phyloP scores from a whole-genome alignment of 2,329 filamentous ascomycete genomes.

The Colletotrichum sp. region DNA sequence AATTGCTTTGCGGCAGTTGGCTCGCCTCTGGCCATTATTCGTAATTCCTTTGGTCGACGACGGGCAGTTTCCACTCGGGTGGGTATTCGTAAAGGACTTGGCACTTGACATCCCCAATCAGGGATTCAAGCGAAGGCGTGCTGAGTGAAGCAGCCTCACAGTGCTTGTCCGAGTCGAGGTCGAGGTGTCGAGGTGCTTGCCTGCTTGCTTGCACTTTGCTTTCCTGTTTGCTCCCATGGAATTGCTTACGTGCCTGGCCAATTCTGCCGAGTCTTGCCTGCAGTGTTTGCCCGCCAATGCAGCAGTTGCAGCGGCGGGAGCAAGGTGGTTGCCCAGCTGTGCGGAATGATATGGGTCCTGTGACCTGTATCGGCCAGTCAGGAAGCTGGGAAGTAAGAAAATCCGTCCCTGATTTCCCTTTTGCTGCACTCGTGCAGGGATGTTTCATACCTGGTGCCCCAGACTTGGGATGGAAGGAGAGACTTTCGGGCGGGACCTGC shows the following conservation, averaged over 20 bases:
- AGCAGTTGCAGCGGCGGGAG: background rate
- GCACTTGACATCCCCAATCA: background rate
- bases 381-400: constrained; percentile 8
- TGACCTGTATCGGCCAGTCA: background rate
- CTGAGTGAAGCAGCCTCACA: background rate
- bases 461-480: background rate
- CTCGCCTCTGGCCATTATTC: constrained; percentile 17
- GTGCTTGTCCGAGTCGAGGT: background rate
- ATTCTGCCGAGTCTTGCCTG: background rate
- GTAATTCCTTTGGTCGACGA: constrained; percentile 11
- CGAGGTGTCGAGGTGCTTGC: background rate
- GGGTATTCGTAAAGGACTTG: background rate
- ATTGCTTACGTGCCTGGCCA: background rate
- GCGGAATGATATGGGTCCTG: background rate
- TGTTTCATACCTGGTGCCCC: background rate
- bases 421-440: constrained; percentile 2
- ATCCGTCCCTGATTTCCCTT: constrained; percentile 10
- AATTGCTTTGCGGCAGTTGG: background rate
- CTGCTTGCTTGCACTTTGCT: background rate
- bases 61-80: constrained; percentile 18
- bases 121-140: background rate
- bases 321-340: constrained; percentile 1
- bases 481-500: background rate
- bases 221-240: background rate
- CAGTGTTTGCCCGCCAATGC: background rate